phyloP scores from a whole-genome alignment of 1,284 basidiomycete genomes.

The Omphalotus olearius region DNA sequence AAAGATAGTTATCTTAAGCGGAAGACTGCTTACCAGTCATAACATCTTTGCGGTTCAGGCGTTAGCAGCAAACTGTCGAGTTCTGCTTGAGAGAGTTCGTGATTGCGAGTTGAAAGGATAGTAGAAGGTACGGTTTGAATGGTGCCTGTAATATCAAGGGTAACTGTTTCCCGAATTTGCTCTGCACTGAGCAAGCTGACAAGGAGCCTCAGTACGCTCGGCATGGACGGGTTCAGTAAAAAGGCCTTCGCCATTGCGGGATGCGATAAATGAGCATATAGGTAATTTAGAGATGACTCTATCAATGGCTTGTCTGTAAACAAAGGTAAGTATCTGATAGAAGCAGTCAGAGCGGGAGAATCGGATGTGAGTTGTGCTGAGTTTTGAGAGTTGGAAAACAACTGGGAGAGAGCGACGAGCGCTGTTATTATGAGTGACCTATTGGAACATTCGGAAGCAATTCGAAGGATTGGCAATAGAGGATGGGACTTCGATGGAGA shows the following conservation, averaged over 20 bases:
- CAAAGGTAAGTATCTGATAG: constrained; percentile 71
- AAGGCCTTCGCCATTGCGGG: constrained; percentile 76
- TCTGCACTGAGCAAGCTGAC: constrained; percentile 62
- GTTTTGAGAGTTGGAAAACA: constrained; percentile 63
- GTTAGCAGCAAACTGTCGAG: constrained; percentile 52
- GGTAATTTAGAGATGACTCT: constrained; percentile 67
- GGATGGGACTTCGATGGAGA: constrained; percentile 33
- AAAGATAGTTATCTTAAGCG: not conserved
- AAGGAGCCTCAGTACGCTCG: constrained; percentile 61
- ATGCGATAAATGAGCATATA: constrained; percentile 73
- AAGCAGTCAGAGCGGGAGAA: constrained; percentile 54
- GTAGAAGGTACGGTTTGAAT: constrained; percentile 53
- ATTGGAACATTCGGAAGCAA: constrained; percentile 58
- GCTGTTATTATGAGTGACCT: constrained; percentile 68
- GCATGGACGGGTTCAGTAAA: constrained; percentile 63
- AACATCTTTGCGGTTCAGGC: constrained; percentile 71
- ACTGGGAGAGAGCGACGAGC: constrained; percentile 50
- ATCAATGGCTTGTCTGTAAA: constrained; percentile 65
- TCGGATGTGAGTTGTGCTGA: constrained; percentile 44
- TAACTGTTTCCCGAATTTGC: constrained; percentile 63
- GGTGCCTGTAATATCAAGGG: constrained; percentile 53
- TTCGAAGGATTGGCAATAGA: constrained; percentile 44
- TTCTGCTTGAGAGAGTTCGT: constrained; percentile 66
- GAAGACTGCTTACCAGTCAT: constrained; percentile 57
- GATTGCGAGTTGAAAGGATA: constrained; percentile 40